Evolutionary conservation across 2,329 filamentous ascomycete species (phyloP).

Genomic region (Nigrospora sphaerica): DNA sequence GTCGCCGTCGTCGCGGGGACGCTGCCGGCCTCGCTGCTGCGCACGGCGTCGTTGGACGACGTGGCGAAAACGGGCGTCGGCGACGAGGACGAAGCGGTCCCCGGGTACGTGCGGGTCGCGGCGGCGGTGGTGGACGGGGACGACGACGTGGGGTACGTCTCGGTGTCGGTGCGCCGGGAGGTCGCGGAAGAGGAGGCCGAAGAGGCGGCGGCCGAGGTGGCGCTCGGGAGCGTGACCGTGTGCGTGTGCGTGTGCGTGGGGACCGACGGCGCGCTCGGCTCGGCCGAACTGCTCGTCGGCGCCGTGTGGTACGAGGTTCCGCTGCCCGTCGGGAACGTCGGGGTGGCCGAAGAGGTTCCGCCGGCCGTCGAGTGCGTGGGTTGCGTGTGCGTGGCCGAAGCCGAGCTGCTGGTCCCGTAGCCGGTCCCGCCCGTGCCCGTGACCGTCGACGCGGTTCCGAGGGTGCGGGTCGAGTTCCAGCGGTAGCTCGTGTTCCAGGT

Average conservation of each 20-base stretch:
- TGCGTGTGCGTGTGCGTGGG: not conserved
- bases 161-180: not conserved
- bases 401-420: too few relatives aligned
- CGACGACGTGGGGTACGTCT: not conserved
- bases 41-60: not conserved
- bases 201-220: not conserved
- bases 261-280: not conserved
- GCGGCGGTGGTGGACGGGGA: not conserved
- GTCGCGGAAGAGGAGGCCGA: not conserved
- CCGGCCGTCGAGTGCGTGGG: too few relatives aligned
- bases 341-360: too few relatives aligned
- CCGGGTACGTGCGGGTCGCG: not conserved
- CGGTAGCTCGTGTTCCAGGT: too few relatives aligned
- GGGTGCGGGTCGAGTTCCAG: too few relatives aligned
- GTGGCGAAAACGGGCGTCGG: not conserved
- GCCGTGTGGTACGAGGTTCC: not conserved
- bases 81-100: not conserved
- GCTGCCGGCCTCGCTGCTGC: conserved; percentile 15
- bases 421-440: too few relatives aligned
- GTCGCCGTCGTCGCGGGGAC: conserved; percentile 25
- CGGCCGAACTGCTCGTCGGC: not conserved
- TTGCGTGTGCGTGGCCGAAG: too few relatives aligned
- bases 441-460: too few relatives aligned
- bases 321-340: too few relatives aligned
- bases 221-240: not conserved